Percentiles rank a stretch among this genome's conserved stretches.
phyloP scores from a whole-genome alignment of 1,284 basidiomycete species.

The Cerioporus squamosus region DNA sequence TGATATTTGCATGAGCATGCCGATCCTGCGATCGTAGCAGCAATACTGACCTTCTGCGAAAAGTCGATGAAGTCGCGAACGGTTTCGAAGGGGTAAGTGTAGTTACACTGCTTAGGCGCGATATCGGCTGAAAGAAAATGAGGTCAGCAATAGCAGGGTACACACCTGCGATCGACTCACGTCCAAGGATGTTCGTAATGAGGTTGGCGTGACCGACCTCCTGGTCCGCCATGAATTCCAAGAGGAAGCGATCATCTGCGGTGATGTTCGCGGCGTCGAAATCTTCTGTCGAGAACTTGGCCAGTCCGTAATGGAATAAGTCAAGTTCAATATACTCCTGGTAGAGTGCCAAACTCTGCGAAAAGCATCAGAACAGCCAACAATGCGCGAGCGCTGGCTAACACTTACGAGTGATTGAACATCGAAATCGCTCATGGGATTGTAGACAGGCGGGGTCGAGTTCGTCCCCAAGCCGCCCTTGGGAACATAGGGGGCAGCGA shows the following conservation, averaged over 20 bases:
- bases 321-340: slow-evolving; percentile 70
- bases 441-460: slow-evolving; percentile 51
- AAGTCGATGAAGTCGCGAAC: slow-evolving; percentile 69
- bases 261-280: slow-evolving; percentile 61
- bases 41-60: slow-evolving; percentile 43
- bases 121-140: slow-evolving; percentile 10
- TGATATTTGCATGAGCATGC: not conserved
- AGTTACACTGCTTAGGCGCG: slow-evolving; percentile 59
- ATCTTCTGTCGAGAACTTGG: slow-evolving; percentile 55
- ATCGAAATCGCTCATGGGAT: slow-evolving; percentile 60
- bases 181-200: slow-evolving; percentile 53
- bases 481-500: slow-evolving; percentile 35
- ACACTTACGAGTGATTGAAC: slow-evolving; percentile 56
- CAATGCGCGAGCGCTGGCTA: not conserved
- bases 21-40: no score
- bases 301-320: slow-evolving; percentile 64
- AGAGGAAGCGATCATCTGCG: slow-evolving; percentile 56
- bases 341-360: slow-evolving; percentile 56
- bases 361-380: not conserved
- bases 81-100: slow-evolving; percentile 61
- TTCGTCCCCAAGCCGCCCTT: slow-evolving; percentile 44
- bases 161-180: slow-evolving; percentile 24
- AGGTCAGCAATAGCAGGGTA: slow-evolving; percentile 15
- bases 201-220: slow-evolving; percentile 58
- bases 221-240: slow-evolving; percentile 64